phyloP scores from a whole-genome alignment of 129 eudicot genomes.

The Saussurea involucrata region DNA sequence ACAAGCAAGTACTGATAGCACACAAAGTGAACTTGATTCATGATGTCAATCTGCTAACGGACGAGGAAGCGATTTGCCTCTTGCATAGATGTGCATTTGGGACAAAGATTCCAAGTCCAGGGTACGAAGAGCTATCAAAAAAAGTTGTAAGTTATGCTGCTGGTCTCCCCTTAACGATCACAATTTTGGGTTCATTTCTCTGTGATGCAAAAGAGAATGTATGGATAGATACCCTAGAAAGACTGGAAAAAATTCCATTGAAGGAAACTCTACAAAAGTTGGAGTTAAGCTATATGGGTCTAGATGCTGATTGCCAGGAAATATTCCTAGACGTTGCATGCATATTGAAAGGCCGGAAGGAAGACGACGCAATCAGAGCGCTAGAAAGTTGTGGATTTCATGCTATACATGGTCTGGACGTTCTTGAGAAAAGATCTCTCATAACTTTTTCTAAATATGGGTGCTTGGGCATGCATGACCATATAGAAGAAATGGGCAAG shows the following conservation, averaged over 20 bases:
- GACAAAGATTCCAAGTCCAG: conserved; percentile 18
- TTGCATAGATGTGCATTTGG: conserved; percentile 41
- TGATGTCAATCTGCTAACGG: conserved; percentile 1
- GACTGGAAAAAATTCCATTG: conserved; percentile 8
- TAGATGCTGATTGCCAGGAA: conserved; percentile 1
- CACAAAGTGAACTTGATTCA: conserved; percentile 13
- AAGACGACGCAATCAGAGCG: background rate
- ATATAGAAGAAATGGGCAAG: conserved; percentile 33
- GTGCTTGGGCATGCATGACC: conserved; percentile 25
- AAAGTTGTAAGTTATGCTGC: conserved; percentile 28
- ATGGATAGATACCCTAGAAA: conserved; percentile 28
- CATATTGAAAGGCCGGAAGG: background rate
- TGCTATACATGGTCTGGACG: conserved; percentile 11
- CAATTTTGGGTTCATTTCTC: conserved; percentile 36
- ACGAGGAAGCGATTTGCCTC: conserved; percentile 16
- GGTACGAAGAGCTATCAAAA: conserved; percentile 10
- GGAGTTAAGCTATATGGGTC: conserved; percentile 1
- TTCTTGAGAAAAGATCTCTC: conserved; percentile 21
- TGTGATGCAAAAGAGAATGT: conserved; percentile 3
- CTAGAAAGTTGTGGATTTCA: conserved; percentile 19
- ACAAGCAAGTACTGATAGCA: conserved; percentile 9
- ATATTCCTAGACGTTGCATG: conserved; percentile 33
- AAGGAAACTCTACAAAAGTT: background rate
- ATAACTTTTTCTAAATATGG: background rate
- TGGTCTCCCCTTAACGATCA: conserved; percentile 43